Evolutionary conservation across 306 rosid genomes (phyloP).

Genomic region (Cucumis melo): DNA sequence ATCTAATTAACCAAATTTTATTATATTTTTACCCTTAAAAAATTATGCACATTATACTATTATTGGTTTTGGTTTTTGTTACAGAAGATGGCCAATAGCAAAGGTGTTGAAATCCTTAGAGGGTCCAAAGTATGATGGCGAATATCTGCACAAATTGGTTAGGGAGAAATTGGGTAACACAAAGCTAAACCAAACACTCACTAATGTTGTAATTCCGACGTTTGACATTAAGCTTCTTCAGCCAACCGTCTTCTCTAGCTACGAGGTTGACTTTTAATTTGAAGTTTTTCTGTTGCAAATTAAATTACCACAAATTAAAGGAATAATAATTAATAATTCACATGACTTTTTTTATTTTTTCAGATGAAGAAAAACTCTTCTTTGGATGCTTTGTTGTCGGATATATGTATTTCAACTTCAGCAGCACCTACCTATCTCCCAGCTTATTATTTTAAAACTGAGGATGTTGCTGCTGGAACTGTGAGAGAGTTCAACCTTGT

Average conservation of each 20-base stretch:
- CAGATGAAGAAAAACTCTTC: slow-evolving; percentile 19
- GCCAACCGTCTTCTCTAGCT: slow-evolving; percentile 46
- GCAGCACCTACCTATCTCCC: slow-evolving; percentile 61
- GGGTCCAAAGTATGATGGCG: slow-evolving; percentile 45
- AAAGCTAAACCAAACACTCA: slow-evolving; percentile 22
- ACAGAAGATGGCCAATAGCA: neutral
- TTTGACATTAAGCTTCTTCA: slow-evolving; percentile 49
- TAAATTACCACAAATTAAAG: too few species aligned
- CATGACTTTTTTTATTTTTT: neutral
- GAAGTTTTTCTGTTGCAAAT: neutral
- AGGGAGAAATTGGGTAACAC: slow-evolving; percentile 17
- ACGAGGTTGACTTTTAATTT: slow-evolving; percentile 15
- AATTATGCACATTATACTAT: too few species aligned
- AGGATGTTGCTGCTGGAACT: slow-evolving; percentile 8
- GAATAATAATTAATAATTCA: too few species aligned
- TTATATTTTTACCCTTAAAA: too few species aligned
- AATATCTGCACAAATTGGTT: slow-evolving; percentile 23
- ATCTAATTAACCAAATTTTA: too few species aligned
- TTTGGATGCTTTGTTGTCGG: slow-evolving; percentile 31
- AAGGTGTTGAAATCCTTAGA: slow-evolving; percentile 1
- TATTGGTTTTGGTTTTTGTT: neutral
- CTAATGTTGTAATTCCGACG: slow-evolving; percentile 39
- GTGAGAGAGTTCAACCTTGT: slow-evolving; percentile 36
- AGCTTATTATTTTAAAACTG: slow-evolving; percentile 24
- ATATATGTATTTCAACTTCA: slow-evolving; percentile 39